Evolutionary conservation across 805 yeast genomes (phyloP).

Genomic region (Metahyphopichia silvanorum): DNA sequence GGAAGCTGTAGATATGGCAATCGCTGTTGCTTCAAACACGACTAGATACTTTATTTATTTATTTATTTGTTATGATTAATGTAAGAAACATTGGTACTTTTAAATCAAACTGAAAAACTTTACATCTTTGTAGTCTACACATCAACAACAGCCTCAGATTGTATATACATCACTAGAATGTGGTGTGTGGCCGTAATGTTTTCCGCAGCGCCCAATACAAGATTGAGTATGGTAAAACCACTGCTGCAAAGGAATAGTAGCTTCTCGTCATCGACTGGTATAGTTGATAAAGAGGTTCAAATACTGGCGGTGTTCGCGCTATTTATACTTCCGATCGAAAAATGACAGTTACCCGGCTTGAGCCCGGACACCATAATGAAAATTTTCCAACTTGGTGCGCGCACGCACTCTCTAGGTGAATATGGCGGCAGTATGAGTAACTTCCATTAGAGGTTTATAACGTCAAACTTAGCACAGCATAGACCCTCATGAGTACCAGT

Average conservation of each 20-base stretch:
- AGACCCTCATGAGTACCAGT: no score
- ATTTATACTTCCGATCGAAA: no score
- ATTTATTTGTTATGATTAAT: not conserved
- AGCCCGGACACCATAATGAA: no score
- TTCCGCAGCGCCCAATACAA: conserved; percentile 49
- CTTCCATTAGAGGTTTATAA: no score
- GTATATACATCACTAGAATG: conserved; percentile 41
- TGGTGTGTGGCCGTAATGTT: conserved; percentile 51
- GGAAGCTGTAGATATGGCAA: conserved; percentile 88
- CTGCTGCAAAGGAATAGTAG: conserved; percentile 39
- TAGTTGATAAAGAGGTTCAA: conserved; percentile 55
- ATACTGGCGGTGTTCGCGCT: no score
- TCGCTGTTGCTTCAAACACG: conserved; percentile 90
- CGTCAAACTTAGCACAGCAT: no score
- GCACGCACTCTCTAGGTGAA: no score
- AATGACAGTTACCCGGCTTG: no score
- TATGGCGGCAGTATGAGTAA: no score
- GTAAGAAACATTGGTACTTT: not conserved
- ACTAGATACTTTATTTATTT: conserved; percentile 17
- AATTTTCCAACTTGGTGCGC: not conserved
- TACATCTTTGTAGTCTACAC: no score
- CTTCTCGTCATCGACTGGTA: conserved; percentile 57
- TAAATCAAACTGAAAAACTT: no score
- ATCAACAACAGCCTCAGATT: conserved; percentile 33
- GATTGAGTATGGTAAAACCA: conserved; percentile 16